Evolutionary conservation across 2,329 filamentous ascomycete genomes (phyloP), one percentile per base, ranked within the genome.

Genomic region (Sporothrix phasma): DNA sequence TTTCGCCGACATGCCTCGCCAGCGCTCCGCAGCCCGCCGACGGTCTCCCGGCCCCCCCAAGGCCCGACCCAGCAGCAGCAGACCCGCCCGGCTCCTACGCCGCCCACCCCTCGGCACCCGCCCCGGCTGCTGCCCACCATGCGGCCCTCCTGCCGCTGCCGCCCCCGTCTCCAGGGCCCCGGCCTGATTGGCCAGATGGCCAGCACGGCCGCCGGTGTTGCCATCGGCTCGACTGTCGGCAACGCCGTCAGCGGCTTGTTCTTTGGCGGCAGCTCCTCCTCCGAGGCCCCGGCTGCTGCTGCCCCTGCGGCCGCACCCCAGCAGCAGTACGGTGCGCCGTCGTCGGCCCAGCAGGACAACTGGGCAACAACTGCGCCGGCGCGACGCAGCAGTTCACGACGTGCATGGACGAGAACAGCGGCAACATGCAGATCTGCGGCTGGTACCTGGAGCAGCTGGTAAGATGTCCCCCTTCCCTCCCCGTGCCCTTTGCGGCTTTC

Each of bases 141-240:
- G 77, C 84, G 63, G 81, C 84, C 77, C 84, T 64, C 81, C 45
- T 54, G 75, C 77, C 62, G 75, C 81, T 67, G 77, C 81, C 1
- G 59, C 65, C 2, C 65, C 66, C 17, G 63, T 64, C 58, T 83
- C 84, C 82, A 88, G 69, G 90, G 92, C 31, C 87, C 91, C 5
- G 93, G 94, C 68, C 82, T 99, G 11, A 91, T 99, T 71, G 93
- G 91, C 66, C 91, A 97, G 82, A 97, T 99, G 89, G 94, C 94
- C 69, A 92, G 88, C 74, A 99, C 94, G 65, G 94, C 94, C 76
- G 94, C 94, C 74, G 94, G 94, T 86, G 94, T 97, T 72, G 94
- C 94, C 71, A 88, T 97, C 75, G 94, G 94, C 68, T 96, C 92
- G 66, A 92, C 92, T 13, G 89, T 97, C 80, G 94, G 94, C 75